phyloP scores from a whole-genome alignment of 805 yeast genomes.

The Scheffersomyces lignosus region DNA sequence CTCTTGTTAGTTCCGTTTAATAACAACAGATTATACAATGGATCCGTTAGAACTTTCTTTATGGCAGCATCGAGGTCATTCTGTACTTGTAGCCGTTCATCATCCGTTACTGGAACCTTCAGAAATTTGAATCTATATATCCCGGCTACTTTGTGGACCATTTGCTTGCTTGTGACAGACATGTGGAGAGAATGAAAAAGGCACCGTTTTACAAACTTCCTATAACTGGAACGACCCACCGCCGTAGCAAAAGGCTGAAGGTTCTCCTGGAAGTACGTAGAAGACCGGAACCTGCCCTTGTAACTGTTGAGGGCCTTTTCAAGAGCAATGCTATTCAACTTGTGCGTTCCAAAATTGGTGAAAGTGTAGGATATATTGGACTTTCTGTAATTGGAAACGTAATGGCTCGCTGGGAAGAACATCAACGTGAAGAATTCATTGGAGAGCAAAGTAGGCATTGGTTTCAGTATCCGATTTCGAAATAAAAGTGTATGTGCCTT shows the following conservation, averaged over 20 bases:
- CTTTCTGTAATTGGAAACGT: slow-evolving; percentile 29
- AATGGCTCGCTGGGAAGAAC: slow-evolving; percentile 32
- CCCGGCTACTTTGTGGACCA: slow-evolving; percentile 21
- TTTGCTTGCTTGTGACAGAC: slow-evolving; percentile 1
- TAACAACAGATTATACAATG: slow-evolving; percentile 1
- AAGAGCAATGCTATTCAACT: slow-evolving; percentile 25
- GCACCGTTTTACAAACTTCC: slow-evolving; percentile 17
- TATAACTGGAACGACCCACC: slow-evolving; percentile 24
- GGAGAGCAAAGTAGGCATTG: slow-evolving; percentile 15
- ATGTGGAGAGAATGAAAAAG: slow-evolving; percentile 7
- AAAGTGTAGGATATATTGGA: slow-evolving; percentile 39
- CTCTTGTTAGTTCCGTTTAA: neutral
- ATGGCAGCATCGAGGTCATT: slow-evolving; percentile 12
- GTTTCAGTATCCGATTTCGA: slow-evolving; percentile 6
- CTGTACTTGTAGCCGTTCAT: slow-evolving; percentile 13
- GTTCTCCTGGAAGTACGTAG: slow-evolving; percentile 22
- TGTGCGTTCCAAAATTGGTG: slow-evolving; percentile 26
- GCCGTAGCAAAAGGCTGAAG: slow-evolving; percentile 35
- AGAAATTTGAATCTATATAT: slow-evolving; percentile 19
- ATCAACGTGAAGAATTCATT: slow-evolving; percentile 23
- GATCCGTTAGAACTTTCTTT: slow-evolving; percentile 3
- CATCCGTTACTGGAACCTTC: slow-evolving; percentile 19
- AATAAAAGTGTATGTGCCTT: slow-evolving; percentile 16
- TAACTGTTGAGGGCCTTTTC: slow-evolving; percentile 21
- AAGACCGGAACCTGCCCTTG: slow-evolving; percentile 25